Percentiles rank a stretch among this genome's conserved stretches.
Evolutionary conservation across 148 eudicot genomes (phyloP).

Genomic region (Heliamphora exappendiculata): DNA sequence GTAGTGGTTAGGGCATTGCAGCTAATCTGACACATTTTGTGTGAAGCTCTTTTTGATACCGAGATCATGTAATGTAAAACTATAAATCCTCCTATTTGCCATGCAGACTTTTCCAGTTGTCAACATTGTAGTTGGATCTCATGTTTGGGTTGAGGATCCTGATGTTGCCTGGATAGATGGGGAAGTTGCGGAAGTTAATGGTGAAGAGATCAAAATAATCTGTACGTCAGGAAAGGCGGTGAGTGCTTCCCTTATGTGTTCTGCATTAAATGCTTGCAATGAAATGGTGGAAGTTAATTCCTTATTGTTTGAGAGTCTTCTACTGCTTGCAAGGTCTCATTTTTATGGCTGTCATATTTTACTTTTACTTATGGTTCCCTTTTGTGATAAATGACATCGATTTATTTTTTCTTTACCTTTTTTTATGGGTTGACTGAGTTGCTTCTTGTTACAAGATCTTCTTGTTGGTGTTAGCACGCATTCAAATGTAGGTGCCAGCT

Average conservation of each 20-base stretch:
- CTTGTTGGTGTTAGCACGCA: background rate
- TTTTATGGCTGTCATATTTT: background rate
- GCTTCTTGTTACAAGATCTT: background rate
- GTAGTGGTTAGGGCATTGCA: background rate
- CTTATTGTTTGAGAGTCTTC: background rate
- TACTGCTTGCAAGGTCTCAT: background rate
- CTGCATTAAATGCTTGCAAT: background rate
- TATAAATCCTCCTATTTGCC: background rate
- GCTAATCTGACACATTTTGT: background rate
- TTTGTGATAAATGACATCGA: background rate
- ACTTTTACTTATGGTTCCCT: background rate
- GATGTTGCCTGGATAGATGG: slow-evolving; percentile 91
- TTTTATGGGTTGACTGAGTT: background rate
- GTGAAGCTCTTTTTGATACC: background rate
- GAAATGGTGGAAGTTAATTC: background rate
- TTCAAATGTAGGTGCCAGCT: background rate
- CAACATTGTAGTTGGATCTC: slow-evolving; percentile 61
- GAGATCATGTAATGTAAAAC: background rate
- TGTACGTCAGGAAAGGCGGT: slow-evolving; percentile 42
- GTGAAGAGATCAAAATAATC: slow-evolving; percentile 46
- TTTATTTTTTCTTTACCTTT: background rate
- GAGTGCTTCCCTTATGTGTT: slow-evolving; percentile 19
- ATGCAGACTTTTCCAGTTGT: slow-evolving; percentile 44
- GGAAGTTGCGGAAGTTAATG: slow-evolving; percentile 62
- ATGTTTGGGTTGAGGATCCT: slow-evolving; percentile 92